Conservation (phyloP, 495 filamentous ascomycete genomes). For the Rostrohypoxylon terebratum region DNA sequence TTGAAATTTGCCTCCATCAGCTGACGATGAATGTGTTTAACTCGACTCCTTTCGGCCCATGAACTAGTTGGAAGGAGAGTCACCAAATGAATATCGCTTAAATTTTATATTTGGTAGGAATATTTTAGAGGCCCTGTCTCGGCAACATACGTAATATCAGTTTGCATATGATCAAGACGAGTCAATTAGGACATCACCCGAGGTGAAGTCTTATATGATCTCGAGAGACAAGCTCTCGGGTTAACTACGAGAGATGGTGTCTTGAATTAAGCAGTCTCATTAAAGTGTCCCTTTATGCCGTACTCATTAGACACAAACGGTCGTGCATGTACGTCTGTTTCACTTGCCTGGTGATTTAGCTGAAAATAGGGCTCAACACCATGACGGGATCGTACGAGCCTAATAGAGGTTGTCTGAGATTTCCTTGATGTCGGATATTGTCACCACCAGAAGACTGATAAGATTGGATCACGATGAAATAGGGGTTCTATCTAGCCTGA, state of each 20-base stretch:
- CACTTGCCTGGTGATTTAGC: constrained; percentile 14
- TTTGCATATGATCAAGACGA: constrained; percentile 20
- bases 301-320: constrained; percentile 39
- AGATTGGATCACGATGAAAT: not conserved
- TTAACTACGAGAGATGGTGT: constrained; percentile 14
- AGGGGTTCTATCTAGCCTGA: not conserved
- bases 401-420: constrained; percentile 19
- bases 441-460: not conserved
- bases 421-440: constrained; percentile 17
- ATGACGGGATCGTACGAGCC: constrained; percentile 16
- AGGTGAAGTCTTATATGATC: not conserved
- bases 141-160: not conserved
- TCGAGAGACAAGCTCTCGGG: constrained; percentile 7
- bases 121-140: constrained; percentile 18
- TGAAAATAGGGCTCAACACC: constrained; percentile 26
- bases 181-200: constrained; percentile 15
- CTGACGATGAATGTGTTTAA: constrained; percentile 8
- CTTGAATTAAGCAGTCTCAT: constrained; percentile 1
- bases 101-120: not conserved
- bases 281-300: constrained; percentile 5
- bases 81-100: constrained; percentile 1
- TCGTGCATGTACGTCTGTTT: constrained; percentile 43
- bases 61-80: not conserved
- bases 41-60: not conserved
- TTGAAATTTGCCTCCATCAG: not conserved